A percentile compares a stretch with the other conserved stretches of the same genome.
Conservation (phyloP, 306 rosid species). For the Ormosia emarginata region DNA sequence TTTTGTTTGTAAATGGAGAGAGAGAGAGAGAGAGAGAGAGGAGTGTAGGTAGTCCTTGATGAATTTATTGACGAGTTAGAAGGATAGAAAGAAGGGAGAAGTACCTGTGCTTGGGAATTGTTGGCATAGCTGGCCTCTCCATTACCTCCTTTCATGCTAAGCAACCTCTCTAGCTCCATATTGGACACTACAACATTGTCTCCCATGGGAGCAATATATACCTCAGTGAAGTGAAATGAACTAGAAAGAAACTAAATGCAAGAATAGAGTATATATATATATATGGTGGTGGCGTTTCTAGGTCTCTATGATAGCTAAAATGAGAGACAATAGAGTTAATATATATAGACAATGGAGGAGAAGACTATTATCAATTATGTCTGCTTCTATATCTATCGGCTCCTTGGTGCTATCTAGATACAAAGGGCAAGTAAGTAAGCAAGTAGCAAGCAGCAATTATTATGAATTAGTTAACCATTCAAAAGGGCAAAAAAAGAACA, state of each 20-base stretch:
- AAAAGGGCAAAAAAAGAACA: neutral
- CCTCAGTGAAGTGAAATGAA: neutral
- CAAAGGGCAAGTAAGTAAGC: neutral
- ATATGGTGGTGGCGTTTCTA: neutral
- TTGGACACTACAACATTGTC: conserved; percentile 73
- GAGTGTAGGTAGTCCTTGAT: neutral
- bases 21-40: conserved; percentile 5
- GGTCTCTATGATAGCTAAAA: neutral
- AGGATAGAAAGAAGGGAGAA: neutral
- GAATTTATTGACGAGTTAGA: neutral
- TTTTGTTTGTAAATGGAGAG: neutral
- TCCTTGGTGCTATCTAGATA: neutral
- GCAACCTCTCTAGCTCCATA: conserved; percentile 72
- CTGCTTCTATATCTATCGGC: conserved; percentile 23
- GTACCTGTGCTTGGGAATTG: conserved; percentile 89
- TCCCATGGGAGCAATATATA: conserved; percentile 46
- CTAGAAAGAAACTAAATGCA: conserved; percentile 4
- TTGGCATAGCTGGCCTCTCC: conserved; percentile 94
- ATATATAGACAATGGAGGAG: conserved; percentile 20
- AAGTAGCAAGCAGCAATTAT: conserved; percentile 8
- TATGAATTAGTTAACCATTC: neutral
- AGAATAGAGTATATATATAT: neutral
- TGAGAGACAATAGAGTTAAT: conserved; percentile 14
- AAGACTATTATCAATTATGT: conserved; percentile 1
- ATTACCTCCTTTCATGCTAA: conserved; percentile 97